Percentiles rank a stretch among this genome's conserved stretches.
phyloP scores from a whole-genome alignment of 169 alveolate genomes.

The Eimeria necatrix region DNA sequence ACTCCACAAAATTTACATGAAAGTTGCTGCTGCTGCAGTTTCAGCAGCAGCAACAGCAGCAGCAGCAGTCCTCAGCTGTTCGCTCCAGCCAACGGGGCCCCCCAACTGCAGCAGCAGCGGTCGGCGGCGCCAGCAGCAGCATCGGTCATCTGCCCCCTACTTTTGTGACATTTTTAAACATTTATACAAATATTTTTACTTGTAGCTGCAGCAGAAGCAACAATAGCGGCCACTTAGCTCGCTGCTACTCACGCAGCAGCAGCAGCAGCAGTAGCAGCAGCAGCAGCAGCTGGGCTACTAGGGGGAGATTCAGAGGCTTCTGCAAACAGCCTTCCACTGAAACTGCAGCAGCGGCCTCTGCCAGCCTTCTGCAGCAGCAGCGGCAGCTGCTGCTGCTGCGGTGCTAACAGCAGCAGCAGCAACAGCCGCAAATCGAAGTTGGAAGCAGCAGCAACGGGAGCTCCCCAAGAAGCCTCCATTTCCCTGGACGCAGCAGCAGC shows the following conservation, averaged over 20 bases:
- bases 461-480: neutral
- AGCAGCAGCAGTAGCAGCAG: conserved; percentile 30
- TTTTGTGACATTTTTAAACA: neutral
- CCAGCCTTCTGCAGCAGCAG: neutral
- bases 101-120: conserved; percentile 51
- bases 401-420: neutral
- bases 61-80: neutral
- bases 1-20: no score
- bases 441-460: neutral
- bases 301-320: neutral
- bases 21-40: neutral
- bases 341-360: neutral
- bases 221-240: neutral
- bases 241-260: neutral
- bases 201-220: neutral
- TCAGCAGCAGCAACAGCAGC: conserved; percentile 17
- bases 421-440: neutral
- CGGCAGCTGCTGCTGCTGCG: neutral
- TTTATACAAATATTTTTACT: neutral
- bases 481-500: conserved; percentile 12
- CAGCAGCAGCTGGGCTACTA: neutral
- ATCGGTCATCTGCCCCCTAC: neutral
- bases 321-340: neutral
- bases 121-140: conserved; percentile 30
- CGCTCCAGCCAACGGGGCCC: no score